Percentiles rank a stretch among this genome's conserved stretches.
Conservation (phyloP, 306 rosid genomes). For the Ochetophila trinervis region DNA sequence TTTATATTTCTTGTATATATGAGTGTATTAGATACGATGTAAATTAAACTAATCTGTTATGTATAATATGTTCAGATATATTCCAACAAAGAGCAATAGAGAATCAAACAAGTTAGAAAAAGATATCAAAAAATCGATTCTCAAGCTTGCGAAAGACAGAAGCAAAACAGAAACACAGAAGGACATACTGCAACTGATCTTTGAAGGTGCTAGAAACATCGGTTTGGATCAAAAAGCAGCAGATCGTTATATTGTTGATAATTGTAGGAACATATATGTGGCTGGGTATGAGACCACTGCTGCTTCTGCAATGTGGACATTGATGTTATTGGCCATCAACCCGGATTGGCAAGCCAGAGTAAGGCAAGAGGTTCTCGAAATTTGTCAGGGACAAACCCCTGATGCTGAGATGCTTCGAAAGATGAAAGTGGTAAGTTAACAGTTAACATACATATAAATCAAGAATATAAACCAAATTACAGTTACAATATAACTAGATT, state of each 20-base stretch:
- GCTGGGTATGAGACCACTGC: constrained; percentile 29
- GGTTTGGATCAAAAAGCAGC: constrained; percentile 13
- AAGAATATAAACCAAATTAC: too few species aligned
- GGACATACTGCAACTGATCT: constrained; percentile 58
- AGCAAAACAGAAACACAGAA: neutral
- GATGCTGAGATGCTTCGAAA: constrained; percentile 14
- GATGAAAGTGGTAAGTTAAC: constrained; percentile 21
- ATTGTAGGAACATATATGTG: constrained; percentile 28
- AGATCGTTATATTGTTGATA: constrained; percentile 40
- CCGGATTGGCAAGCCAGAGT: constrained; percentile 32
- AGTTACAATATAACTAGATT: too few species aligned
- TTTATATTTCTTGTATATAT: too few species aligned
- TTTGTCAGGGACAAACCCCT: neutral
- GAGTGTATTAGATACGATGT: too few species aligned
- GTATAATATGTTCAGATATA: constrained; percentile 24
- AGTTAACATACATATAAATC: too few species aligned
- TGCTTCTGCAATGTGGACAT: constrained; percentile 16
- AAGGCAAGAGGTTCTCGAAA: constrained; percentile 12
- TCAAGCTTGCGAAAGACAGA: constrained; percentile 2
- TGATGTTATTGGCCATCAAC: constrained; percentile 25
- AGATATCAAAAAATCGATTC: constrained; percentile 33
- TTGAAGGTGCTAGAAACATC: constrained; percentile 47
- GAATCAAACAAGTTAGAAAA: constrained; percentile 39
- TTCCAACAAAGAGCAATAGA: constrained; percentile 49
- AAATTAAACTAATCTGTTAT: too few species aligned